A percentile compares a stretch with the other conserved stretches of the same genome.
Evolutionary conservation across 257 asterid species (phyloP).

Genomic region (Capsicum chinense): DNA sequence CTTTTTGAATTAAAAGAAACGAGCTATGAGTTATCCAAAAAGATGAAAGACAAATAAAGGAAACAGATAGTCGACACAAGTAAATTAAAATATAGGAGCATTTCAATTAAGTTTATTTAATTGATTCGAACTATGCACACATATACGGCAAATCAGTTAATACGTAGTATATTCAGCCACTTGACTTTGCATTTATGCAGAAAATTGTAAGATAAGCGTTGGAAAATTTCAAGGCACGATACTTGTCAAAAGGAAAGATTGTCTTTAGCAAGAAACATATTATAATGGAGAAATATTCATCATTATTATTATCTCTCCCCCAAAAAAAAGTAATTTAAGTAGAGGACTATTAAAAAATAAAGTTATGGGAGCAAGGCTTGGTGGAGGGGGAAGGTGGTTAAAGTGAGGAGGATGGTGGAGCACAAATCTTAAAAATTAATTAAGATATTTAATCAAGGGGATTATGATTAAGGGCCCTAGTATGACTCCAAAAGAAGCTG

Average conservation of each 20-base stretch:
- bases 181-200: not conserved
- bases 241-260: not conserved
- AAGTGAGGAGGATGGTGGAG: constrained; percentile 19
- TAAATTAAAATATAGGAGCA: no score
- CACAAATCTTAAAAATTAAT: constrained; percentile 8
- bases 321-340: not conserved
- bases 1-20: no score
- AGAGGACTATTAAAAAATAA: constrained; percentile 16
- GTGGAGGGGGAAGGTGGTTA: constrained; percentile 24
- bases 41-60: not conserved
- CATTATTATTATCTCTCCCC: not conserved
- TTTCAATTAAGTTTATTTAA: not conserved
- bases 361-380: constrained; percentile 22
- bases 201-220: not conserved
- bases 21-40: no score
- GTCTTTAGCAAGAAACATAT: not conserved
- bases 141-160: not conserved
- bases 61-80: not conserved
- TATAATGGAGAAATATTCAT: constrained; percentile 6
- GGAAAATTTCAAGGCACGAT: not conserved
- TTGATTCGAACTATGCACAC: not conserved
- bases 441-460: constrained; percentile 16
- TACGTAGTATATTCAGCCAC: not conserved
- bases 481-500: constrained; percentile 13
- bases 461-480: not conserved